A percentile compares a stretch with the other conserved stretches of the same genome.
These are phyloP conservation scores for Teunomyces aglyptinius DNA, from an alignment of 805 yeast species.

Conservation along the genomic window DNA sequence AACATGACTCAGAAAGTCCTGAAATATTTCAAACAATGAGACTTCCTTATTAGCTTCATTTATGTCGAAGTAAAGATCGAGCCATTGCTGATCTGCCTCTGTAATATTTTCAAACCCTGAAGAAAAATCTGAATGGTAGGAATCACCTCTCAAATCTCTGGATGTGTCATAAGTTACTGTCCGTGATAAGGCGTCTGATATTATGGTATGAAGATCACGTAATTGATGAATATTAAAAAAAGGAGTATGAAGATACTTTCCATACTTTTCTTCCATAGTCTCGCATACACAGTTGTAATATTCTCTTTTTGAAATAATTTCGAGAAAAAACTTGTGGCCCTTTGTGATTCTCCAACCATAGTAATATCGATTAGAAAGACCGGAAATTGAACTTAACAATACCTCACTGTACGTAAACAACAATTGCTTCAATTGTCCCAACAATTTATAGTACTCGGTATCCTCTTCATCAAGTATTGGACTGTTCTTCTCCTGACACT, in stretches of 20 bases:
- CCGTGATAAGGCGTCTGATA: neutral
- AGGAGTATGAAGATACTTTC: neutral
- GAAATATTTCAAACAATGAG: slow-evolving; percentile 3
- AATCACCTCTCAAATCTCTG: neutral
- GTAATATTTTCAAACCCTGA: neutral
- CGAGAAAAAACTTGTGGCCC: slow-evolving; percentile 34
- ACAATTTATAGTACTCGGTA: slow-evolving; percentile 18
- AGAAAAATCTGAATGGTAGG: neutral
- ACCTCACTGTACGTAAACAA: slow-evolving; percentile 20
- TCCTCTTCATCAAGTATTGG: slow-evolving; percentile 10
- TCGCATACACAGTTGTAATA: slow-evolving; percentile 19
- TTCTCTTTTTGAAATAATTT: slow-evolving; percentile 25
- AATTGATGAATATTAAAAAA: slow-evolving; percentile 6
- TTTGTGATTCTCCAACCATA: slow-evolving; percentile 47
- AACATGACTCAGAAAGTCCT: slow-evolving; percentile 2
- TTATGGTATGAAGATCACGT: slow-evolving; percentile 2
- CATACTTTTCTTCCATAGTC: neutral
- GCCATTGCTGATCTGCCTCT: slow-evolving; percentile 11
- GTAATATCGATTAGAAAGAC: slow-evolving; percentile 40
- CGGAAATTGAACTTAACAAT: slow-evolving; percentile 36
- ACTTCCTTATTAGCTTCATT: slow-evolving; percentile 1
- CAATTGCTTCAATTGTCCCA: slow-evolving; percentile 14
- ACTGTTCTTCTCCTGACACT: slow-evolving; percentile 23
- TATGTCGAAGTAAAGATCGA: slow-evolving; percentile 6
- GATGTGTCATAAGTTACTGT: neutral